Conservation (phyloP, 768 basidiomycete species). For the Rubroboletus satanas region DNA sequence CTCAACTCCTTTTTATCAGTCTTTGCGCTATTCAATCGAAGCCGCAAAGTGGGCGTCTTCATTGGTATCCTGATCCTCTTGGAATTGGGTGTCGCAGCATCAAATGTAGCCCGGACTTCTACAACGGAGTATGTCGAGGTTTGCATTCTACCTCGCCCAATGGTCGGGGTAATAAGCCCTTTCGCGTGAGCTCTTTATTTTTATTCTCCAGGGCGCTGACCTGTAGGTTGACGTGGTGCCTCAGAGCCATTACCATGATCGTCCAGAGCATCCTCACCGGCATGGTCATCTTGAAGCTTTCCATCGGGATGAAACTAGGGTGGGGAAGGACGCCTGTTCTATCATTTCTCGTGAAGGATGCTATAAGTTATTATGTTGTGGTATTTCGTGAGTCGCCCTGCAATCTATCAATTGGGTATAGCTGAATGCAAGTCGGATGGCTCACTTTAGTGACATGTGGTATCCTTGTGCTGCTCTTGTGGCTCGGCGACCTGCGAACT, state of each 20-base stretch:
- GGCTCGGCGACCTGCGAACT: background rate
- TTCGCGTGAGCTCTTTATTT: constrained; percentile 16
- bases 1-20: constrained; percentile 3
- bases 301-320: constrained; percentile 28
- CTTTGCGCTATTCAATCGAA: constrained; percentile 34
- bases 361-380: constrained; percentile 39
- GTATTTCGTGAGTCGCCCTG: background rate
- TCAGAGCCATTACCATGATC: constrained; percentile 21
- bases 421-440: background rate
- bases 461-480: background rate
- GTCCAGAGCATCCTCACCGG: constrained; percentile 38
- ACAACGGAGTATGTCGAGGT: background rate
- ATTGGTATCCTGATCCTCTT: constrained; percentile 9
- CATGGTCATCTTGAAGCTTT: constrained; percentile 35
- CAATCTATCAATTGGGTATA: background rate
- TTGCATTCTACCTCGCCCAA: constrained; percentile 26
- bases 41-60: constrained; percentile 22
- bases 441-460: background rate
- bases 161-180: background rate
- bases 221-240: background rate
- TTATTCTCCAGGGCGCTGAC: background rate
- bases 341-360: constrained; percentile 41
- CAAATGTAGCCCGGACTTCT: constrained; percentile 20
- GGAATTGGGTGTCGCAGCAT: constrained; percentile 13
- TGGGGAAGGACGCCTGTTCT: constrained; percentile 42